These are phyloP conservation scores for Rhodosporidiobolus sp. DNA, from an alignment of 768 basidiomycete species.

Conservation along the genomic window DNA sequence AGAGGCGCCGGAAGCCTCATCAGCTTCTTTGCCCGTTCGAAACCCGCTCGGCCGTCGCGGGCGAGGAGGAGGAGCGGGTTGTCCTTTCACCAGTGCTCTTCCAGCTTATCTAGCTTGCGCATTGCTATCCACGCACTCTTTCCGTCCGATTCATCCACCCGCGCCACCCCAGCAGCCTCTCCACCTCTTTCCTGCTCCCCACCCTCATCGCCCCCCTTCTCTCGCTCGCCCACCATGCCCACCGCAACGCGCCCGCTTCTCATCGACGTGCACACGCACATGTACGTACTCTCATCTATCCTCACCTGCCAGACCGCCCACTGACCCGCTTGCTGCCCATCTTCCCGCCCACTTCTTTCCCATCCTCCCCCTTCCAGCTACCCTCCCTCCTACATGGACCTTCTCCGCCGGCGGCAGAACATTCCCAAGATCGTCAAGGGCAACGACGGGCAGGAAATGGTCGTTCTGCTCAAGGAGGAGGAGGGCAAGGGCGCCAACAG, in stretches of 20 bases:
- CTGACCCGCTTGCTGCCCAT: neutral
- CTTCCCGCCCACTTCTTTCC: too few relatives aligned
- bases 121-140: neutral
- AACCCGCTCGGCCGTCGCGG: too few relatives aligned
- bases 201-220: constrained; percentile 17
- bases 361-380: constrained; percentile 6
- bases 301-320: too few relatives aligned
- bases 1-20: too few relatives aligned
- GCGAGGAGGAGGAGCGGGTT: too few relatives aligned
- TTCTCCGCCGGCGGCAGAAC: constrained; percentile 62
- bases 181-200: constrained; percentile 50
- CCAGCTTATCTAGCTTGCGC: too few relatives aligned
- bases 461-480: constrained; percentile 65
- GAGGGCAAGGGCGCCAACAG: constrained; percentile 58
- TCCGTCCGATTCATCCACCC: neutral
- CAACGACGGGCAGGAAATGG: constrained; percentile 62
- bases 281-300: constrained; percentile 61
- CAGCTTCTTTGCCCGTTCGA: too few relatives aligned
- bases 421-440: constrained; percentile 53
- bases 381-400: constrained; percentile 64
- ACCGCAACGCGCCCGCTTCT: constrained; percentile 63
- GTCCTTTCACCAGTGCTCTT: too few relatives aligned
- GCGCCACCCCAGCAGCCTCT: neutral
- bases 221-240: constrained; percentile 12
- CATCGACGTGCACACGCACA: constrained; percentile 81